Evolutionary conservation across 805 yeast genomes (phyloP).

Genomic region (Grigorovia transvaalensis): DNA sequence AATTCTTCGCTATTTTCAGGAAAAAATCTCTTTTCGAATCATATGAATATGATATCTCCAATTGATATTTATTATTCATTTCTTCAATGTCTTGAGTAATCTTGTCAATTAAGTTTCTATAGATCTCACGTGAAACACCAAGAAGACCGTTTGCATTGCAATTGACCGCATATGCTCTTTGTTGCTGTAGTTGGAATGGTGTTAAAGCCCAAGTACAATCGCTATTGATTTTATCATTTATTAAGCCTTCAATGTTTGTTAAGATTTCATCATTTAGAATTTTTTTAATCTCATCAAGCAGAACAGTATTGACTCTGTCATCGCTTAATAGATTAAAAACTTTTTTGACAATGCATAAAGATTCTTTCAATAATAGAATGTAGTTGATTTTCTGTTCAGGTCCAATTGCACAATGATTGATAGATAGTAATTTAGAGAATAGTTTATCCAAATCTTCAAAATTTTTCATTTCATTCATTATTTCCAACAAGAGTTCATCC

Average conservation of each 20-base stretch:
- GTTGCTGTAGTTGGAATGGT: slow-evolving; percentile 34
- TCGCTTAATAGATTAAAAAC: slow-evolving; percentile 12
- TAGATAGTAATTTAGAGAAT: slow-evolving; percentile 29
- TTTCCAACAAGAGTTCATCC: slow-evolving; percentile 6
- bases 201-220: slow-evolving; percentile 35
- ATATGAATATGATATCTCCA: slow-evolving; percentile 27
- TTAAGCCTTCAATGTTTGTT: slow-evolving; percentile 12
- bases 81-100: slow-evolving; percentile 21
- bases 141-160: slow-evolving; percentile 36
- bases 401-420: slow-evolving; percentile 15
- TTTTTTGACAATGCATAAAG: slow-evolving; percentile 18
- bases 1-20: slow-evolving; percentile 23
- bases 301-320: slow-evolving; percentile 4
- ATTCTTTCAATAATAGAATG: slow-evolving; percentile 31
- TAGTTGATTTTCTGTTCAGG: slow-evolving; percentile 34
- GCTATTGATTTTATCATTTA: slow-evolving; percentile 31
- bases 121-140: slow-evolving; percentile 35
- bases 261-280: slow-evolving; percentile 23
- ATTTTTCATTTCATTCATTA: slow-evolving; percentile 17
- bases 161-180: slow-evolving; percentile 35
- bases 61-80: slow-evolving; percentile 15
- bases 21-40: slow-evolving; percentile 32
- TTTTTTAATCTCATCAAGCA: slow-evolving; percentile 24
- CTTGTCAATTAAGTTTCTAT: slow-evolving; percentile 31
- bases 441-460: slow-evolving; percentile 34